phyloP scores from a whole-genome alignment of 179 eudicot genomes.

The Monotropa hypopitys region DNA sequence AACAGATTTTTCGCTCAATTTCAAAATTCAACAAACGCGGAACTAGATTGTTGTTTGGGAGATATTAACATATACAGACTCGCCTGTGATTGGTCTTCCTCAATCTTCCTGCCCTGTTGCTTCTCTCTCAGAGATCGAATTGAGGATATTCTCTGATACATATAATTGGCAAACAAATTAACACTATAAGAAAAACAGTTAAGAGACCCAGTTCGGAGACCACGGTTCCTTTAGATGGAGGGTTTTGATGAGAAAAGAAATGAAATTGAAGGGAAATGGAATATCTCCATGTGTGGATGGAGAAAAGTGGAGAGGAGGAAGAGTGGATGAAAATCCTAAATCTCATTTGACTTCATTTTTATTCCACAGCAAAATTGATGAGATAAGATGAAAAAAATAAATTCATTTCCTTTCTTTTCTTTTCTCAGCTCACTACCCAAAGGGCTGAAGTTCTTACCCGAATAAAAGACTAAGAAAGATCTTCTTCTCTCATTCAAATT shows the following conservation, averaged over 20 bases:
- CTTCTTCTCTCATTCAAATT: not conserved
- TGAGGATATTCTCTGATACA: slow-evolving; percentile 33
- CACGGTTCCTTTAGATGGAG: too few relatives aligned
- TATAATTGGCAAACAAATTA: not conserved
- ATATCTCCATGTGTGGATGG: too few relatives aligned
- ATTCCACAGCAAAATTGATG: too few relatives aligned
- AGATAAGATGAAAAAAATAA: not conserved
- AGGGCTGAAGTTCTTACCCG: too few relatives aligned
- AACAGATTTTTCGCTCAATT: not conserved
- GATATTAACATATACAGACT: not conserved
- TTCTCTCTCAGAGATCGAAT: slow-evolving; percentile 37
- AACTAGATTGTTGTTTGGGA: not conserved
- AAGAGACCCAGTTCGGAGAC: too few relatives aligned
- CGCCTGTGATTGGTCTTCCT: slow-evolving; percentile 1
- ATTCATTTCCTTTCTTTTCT: too few relatives aligned
- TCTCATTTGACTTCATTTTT: too few relatives aligned
- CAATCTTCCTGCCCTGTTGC: slow-evolving; percentile 7
- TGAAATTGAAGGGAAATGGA: too few relatives aligned
- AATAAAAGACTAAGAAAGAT: not conserved
- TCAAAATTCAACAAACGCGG: not conserved
- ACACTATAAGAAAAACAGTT: not conserved
- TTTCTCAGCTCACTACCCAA: too few relatives aligned
- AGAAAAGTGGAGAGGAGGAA: too few relatives aligned
- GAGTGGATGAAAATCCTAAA: too few relatives aligned
- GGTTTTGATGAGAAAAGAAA: too few relatives aligned